A percentile compares a stretch with the other conserved stretches of the same genome.
Evolutionary conservation across 1,284 basidiomycete genomes (phyloP).

Genomic region (Tausonia pullulans): DNA sequence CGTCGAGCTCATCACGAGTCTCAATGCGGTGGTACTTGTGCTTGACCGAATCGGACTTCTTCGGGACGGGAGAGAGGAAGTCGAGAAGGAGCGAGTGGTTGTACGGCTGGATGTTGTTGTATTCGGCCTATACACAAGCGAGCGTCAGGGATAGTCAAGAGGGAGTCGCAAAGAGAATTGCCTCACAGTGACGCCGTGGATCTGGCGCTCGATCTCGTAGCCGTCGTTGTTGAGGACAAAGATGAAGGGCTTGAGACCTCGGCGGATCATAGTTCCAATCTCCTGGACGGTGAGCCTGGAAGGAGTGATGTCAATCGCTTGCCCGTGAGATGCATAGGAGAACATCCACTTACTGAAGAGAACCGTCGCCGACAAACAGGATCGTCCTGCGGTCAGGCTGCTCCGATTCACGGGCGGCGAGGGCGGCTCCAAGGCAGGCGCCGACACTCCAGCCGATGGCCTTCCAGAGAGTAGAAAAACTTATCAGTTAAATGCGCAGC

Average conservation of each 20-base stretch:
- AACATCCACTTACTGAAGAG: conserved; percentile 30
- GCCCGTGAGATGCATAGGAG: background rate
- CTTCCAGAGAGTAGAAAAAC: conserved; percentile 55
- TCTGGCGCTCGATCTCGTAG: conserved; percentile 67
- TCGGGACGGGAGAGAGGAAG: conserved; percentile 4
- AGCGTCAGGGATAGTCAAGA: conserved; percentile 28
- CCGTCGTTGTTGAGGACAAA: conserved; percentile 77
- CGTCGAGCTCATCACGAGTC: conserved; percentile 44
- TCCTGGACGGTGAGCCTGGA: conserved; percentile 42
- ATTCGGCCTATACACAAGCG: conserved; percentile 23
- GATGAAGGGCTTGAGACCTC: conserved; percentile 35
- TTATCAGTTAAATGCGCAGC: too few relatives aligned
- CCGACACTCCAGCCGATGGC: conserved; percentile 81
- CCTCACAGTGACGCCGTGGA: conserved; percentile 46
- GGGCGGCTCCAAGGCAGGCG: conserved; percentile 30
- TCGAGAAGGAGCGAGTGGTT: conserved; percentile 31
- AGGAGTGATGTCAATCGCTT: conserved; percentile 30
- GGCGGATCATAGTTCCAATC: conserved; percentile 40
- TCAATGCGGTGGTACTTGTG: conserved; percentile 11
- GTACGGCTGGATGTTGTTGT: conserved; percentile 38
- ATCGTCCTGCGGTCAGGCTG: conserved; percentile 50
- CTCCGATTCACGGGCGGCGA: conserved; percentile 59
- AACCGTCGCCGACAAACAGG: conserved; percentile 75
- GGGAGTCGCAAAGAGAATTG: background rate
- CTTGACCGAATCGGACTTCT: background rate